phyloP scores from a whole-genome alignment of 805 yeast genomes.

The Pichia thaimueangensis region DNA sequence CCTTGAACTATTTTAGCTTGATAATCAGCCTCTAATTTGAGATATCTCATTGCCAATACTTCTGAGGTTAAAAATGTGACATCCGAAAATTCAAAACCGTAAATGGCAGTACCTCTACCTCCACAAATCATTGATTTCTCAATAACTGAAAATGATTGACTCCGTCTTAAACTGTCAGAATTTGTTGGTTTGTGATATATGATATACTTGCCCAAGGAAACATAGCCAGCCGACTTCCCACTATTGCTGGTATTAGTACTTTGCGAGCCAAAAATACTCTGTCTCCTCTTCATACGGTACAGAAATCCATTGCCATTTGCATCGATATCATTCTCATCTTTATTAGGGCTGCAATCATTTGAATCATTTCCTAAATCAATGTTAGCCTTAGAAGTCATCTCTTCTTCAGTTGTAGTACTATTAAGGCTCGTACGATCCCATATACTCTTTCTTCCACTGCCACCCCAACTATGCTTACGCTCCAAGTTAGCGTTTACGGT shows the following conservation, averaged over 20 bases:
- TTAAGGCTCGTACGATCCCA: background rate
- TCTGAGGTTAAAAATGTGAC: slow-evolving; percentile 15
- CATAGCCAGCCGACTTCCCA: background rate
- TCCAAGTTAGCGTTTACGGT: slow-evolving; percentile 14
- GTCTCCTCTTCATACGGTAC: background rate
- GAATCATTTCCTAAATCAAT: background rate
- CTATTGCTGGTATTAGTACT: slow-evolving; percentile 1
- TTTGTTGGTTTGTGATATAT: background rate
- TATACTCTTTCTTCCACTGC: background rate
- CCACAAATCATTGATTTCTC: slow-evolving; percentile 13
- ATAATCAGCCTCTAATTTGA: slow-evolving; percentile 11
- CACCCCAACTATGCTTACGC: slow-evolving; percentile 6
- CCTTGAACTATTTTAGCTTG: slow-evolving; percentile 12
- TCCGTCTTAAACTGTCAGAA: slow-evolving; percentile 19
- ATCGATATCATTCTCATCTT: background rate
- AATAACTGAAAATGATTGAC: slow-evolving; percentile 30
- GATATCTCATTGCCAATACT: slow-evolving; percentile 13
- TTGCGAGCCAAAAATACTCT: slow-evolving; percentile 9
- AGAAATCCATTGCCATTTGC: background rate
- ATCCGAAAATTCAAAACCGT: slow-evolving; percentile 16
- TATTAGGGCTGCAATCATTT: too few relatives aligned
- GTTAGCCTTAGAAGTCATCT: background rate
- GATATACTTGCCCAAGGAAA: background rate
- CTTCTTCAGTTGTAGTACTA: background rate
- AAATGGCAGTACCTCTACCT: slow-evolving; percentile 8